Evolutionary conservation across 345 rosid species (phyloP).

Genomic region (Arabis hirsuta): DNA sequence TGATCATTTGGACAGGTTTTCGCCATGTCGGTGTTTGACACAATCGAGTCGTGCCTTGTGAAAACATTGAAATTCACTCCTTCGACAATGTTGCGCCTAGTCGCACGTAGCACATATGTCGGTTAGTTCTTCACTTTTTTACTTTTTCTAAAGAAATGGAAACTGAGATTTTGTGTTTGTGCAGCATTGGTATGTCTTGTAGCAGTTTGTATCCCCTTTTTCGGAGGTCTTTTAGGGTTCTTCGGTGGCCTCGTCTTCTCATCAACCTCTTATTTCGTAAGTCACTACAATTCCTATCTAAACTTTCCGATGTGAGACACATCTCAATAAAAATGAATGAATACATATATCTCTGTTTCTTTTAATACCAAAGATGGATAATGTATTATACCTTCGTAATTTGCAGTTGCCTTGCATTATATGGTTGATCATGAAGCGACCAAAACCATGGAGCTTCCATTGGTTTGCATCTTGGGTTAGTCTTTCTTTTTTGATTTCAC

Average conservation of each 20-base stretch:
- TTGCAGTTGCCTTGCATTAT: constrained; percentile 64
- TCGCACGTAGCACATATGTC: constrained; percentile 51
- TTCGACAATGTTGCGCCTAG: constrained; percentile 41
- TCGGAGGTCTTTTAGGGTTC: constrained; percentile 64
- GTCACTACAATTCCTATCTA: too few relatives aligned
- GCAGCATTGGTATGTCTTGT: constrained; percentile 55
- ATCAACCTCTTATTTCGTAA: constrained; percentile 61
- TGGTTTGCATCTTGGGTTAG: constrained; percentile 46
- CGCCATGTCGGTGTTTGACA: constrained; percentile 58
- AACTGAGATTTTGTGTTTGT: constrained; percentile 17
- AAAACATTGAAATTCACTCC: constrained; percentile 45
- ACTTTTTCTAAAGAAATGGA: not conserved
- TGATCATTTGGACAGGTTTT: constrained; percentile 48
- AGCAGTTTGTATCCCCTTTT: constrained; percentile 61
- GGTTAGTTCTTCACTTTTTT: constrained; percentile 37
- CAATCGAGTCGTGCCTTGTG: constrained; percentile 51
- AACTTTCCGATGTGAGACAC: too few relatives aligned
- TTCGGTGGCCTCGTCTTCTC: constrained; percentile 67
- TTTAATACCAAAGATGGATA: not conserved
- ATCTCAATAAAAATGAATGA: not conserved
- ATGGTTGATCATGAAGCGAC: constrained; percentile 52
- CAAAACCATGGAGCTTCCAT: constrained; percentile 42
- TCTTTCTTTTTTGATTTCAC: constrained; percentile 27
- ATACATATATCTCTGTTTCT: not conserved
- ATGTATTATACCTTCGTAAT: not conserved